Evolutionary conservation across 1,139 yeast species (phyloP), one percentile per base, ranked within the genome.

Genomic region (Suhomyces yuchorum): DNA sequence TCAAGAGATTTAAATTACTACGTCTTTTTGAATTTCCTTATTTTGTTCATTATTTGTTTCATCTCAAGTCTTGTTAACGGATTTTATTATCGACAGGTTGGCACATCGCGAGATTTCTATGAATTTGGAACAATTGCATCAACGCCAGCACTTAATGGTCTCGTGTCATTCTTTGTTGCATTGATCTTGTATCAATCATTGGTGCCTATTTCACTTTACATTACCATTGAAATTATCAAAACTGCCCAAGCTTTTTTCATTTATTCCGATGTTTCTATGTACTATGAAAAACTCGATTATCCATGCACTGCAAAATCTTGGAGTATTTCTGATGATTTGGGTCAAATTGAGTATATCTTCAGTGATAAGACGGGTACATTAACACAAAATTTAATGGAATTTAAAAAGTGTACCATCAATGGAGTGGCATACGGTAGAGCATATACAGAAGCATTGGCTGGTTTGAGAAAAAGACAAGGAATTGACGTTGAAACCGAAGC

Each of bases 351-450:
- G 59, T 81, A 81, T 56, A 73, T 81, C 42, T 81, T 81, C 61
- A 78, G 84, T 67, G 85, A 81, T 62, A 81, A 81, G 54, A 81
- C 85, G 0, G 85, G 85, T 33, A 81, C 85, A 0, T 67, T 81
- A 50, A 81, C 85, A 3, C 85, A 80, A 58, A 81, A 81, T 56
- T 67, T 81, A 42, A 81, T 81, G 85, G 85, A 81, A 57, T 81
- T 80, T 62, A 78, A 78, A 50, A 80, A 80, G 56, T 80, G 84
- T 63, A 78, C 84, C n/a, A 70, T 80, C 40, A 77, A 73, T 63
- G 82, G 82, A 8, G 67, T 73, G 17, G 62, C 78, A 2, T 82
- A 81, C 58, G 86, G 86, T n/a, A 61, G 72, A 42, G 84, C 85
- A 1, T 81, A 81, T 58, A 81, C 86, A 6, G 85, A 81, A 57